These are phyloP conservation scores for Epichloe hybrida DNA, from an alignment of 2,329 filamentous ascomycete genomes.

Conservation along the genomic window DNA sequence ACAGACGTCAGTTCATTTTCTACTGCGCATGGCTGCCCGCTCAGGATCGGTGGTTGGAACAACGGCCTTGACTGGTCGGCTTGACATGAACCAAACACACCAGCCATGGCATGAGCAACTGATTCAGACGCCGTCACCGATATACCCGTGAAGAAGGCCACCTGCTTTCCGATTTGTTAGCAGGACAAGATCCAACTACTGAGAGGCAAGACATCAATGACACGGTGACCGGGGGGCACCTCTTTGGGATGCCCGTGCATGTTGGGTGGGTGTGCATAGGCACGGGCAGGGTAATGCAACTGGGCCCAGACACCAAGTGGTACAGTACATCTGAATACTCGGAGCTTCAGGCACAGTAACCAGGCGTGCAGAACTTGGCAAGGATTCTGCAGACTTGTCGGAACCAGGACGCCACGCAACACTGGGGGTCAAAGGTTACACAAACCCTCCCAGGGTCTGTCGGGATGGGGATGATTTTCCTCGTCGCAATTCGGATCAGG, in stretches of 20 bases:
- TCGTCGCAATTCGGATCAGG: background rate
- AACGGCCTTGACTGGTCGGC: conserved; percentile 3
- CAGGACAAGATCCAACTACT: background rate
- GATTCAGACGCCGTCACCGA: conserved; percentile 6
- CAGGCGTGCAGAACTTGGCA: conserved; percentile 8
- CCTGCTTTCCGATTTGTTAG: conserved; percentile 8
- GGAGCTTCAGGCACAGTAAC: conserved; percentile 9
- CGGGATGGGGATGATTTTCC: background rate
- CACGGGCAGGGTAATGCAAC: conserved; percentile 7
- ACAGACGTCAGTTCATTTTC: conserved; percentile 12
- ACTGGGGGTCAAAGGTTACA: conserved; percentile 10
- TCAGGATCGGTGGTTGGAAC: background rate
- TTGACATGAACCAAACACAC: conserved; percentile 2
- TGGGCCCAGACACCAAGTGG: conserved; percentile 8
- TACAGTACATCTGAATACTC: conserved; percentile 13
- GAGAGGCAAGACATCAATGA: conserved; percentile 9
- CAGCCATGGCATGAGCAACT: conserved; percentile 2
- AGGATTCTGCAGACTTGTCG: conserved; percentile 11
- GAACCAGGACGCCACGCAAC: conserved; percentile 14
- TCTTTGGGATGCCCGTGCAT: conserved; percentile 8
- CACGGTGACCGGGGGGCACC: conserved; percentile 6
- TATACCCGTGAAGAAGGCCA: conserved; percentile 2
- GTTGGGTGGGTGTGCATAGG: conserved; percentile 9
- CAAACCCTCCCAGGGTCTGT: conserved; percentile 3
- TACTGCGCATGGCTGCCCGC: conserved; percentile 4